These are phyloP conservation scores for Chalaropsis thielavioides DNA, from an alignment of 2,329 filamentous ascomycete species.

Conservation along the genomic window DNA sequence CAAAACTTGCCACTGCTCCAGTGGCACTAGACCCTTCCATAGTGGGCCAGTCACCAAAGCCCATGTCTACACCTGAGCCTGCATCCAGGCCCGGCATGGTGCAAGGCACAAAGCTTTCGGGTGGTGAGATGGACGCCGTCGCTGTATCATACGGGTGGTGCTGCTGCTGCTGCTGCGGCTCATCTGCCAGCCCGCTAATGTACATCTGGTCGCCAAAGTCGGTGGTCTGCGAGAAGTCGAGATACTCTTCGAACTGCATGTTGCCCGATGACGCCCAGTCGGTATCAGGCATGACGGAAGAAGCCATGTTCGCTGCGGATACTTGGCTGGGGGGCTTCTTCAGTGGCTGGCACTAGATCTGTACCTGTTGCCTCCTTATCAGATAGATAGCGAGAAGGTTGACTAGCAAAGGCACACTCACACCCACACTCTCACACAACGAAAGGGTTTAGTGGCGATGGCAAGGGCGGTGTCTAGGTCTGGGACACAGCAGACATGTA, in stretches of 20 bases:
- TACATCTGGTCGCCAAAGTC: constrained; percentile 10
- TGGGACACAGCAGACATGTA: too few species aligned
- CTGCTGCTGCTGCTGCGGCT: background rate
- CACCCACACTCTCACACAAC: too few species aligned
- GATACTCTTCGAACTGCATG: background rate
- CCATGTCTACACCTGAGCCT: background rate
- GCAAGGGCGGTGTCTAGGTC: too few species aligned
- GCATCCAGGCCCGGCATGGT: background rate
- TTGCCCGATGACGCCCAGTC: background rate
- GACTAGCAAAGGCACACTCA: too few species aligned
- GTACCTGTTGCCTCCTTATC: too few species aligned
- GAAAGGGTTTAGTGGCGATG: too few species aligned
- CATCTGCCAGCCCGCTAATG: background rate
- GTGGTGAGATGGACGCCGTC: background rate
- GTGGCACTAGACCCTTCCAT: background rate
- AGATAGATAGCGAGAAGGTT: too few species aligned
- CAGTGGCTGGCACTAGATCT: too few species aligned
- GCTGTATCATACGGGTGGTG: background rate
- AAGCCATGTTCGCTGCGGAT: background rate
- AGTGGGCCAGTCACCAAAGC: background rate
- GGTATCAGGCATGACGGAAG: background rate
- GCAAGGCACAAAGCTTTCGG: background rate
- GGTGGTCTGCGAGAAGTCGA: constrained; percentile 3
- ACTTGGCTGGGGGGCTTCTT: too few species aligned
- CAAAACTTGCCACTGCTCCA: background rate